Percentiles rank a stretch among this genome's conserved stretches.
These are phyloP conservation scores for Parastagonospora avenae DNA, from an alignment of 2,329 filamentous ascomycete genomes.

Conservation along the genomic window DNA sequence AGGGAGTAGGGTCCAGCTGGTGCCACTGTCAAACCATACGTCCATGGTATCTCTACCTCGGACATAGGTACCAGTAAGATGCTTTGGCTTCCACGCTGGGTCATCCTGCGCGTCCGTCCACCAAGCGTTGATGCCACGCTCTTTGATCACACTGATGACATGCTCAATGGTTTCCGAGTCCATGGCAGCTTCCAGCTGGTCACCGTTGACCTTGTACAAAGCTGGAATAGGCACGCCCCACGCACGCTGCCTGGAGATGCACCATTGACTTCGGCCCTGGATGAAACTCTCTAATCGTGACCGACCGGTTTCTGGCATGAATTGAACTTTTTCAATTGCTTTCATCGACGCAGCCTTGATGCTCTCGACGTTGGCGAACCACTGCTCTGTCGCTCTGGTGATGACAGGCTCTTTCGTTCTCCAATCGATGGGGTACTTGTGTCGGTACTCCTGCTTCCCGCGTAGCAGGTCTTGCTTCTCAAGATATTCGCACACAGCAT, in stretches of 20 bases:
- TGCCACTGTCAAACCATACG: conserved; percentile 99
- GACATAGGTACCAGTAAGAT: conserved; percentile 65
- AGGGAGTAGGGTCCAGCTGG: conserved; percentile 72
- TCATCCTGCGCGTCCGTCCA: conserved; percentile 84
- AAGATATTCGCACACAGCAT: conserved; percentile 72
- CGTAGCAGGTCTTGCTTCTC: conserved; percentile 61
- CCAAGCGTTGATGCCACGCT: conserved; percentile 89
- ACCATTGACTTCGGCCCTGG: conserved; percentile 90
- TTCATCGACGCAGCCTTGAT: conserved; percentile 77
- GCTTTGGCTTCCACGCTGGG: conserved; percentile 73
- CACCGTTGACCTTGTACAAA: conserved; percentile 72
- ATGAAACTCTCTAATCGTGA: conserved; percentile 84
- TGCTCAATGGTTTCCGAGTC: conserved; percentile 79
- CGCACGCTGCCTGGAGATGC: conserved; percentile 91
- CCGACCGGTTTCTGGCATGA: conserved; percentile 76
- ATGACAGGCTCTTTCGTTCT: conserved; percentile 92
- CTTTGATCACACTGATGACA: conserved; percentile 77
- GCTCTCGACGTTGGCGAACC: conserved; percentile 90
- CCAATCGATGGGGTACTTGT: conserved; percentile 99
- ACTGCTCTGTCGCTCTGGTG: conserved; percentile 89
- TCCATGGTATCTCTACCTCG: conserved; percentile 97
- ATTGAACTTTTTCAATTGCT: conserved; percentile 73
- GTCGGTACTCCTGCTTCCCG: conserved; percentile 71
- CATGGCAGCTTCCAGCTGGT: conserved; percentile 71
- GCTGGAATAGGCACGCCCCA: conserved; percentile 98